Percentiles rank a stretch among this genome's conserved stretches.
Evolutionary conservation across 2,329 filamentous ascomycete genomes (phyloP).

Genomic region (Anthostomella pinea): DNA sequence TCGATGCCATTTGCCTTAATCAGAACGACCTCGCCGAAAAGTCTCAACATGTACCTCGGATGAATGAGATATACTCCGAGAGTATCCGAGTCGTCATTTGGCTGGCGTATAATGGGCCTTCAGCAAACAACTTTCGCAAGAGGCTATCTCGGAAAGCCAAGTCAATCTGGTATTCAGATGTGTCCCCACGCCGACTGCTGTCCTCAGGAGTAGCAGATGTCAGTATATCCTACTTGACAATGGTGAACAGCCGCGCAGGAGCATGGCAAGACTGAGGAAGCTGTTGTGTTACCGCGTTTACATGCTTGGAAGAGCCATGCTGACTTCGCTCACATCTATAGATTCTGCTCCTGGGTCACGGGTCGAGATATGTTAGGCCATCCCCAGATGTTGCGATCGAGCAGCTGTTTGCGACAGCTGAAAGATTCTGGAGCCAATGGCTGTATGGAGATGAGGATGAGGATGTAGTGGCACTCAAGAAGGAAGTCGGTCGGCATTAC

Average conservation of each 20-base stretch:
- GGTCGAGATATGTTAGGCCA: neutral
- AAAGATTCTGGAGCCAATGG: constrained; percentile 7
- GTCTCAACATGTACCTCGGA: constrained; percentile 9
- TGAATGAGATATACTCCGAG: constrained; percentile 15
- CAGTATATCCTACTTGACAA: no score
- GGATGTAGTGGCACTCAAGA: no score
- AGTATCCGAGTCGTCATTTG: constrained; percentile 4
- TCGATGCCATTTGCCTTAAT: constrained; percentile 20
- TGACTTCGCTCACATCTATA: no score
- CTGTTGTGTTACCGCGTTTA: no score
- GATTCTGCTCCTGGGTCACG: no score
- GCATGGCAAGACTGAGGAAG: no score
- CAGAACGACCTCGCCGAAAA: constrained; percentile 11
- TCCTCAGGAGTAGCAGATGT: no score
- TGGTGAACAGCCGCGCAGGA: no score
- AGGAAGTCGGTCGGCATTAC: no score
- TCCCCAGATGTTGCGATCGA: constrained; percentile 5
- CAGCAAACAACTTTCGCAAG: neutral
- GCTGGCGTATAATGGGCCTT: constrained; percentile 6
- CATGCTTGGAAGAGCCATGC: no score
- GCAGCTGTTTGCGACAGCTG: constrained; percentile 8
- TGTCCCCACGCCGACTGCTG: no score
- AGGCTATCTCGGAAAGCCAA: neutral
- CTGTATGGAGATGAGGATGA: constrained; percentile 8
- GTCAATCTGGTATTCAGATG: no score